Percentiles rank a stretch among this genome's conserved stretches.
phyloP scores from a whole-genome alignment of 345 rosid species.

The Arabidopsis suecica region DNA sequence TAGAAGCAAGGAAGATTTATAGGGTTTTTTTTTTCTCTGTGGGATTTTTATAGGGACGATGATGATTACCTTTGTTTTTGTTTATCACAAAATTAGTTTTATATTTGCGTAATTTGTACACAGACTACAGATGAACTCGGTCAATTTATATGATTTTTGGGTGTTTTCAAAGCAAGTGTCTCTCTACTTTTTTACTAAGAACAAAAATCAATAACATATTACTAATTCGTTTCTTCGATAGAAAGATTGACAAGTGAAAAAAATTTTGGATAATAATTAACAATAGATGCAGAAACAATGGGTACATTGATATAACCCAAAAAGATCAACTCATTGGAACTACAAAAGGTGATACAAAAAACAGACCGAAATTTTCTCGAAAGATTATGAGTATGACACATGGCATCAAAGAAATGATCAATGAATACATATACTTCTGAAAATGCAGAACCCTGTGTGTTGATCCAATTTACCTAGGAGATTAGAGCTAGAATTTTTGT shows the following conservation, averaged over 20 bases:
- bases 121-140: constrained; percentile 13
- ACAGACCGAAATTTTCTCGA: no score
- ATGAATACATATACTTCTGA: no score
- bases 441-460: no score
- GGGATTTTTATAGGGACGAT: constrained; percentile 22
- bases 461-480: no score
- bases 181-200: not conserved
- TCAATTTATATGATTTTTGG: constrained; percentile 29
- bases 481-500: no score
- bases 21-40: not conserved
- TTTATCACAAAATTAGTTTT: constrained; percentile 1
- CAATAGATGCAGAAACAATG: not conserved
- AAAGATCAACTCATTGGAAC: no score
- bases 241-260: not conserved
- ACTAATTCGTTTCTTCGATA: not conserved
- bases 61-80: constrained; percentile 21
- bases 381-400: no score
- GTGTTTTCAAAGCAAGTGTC: not conserved
- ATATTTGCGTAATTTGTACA: constrained; percentile 29
- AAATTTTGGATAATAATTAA: not conserved
- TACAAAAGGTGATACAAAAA: no score
- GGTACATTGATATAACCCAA: not conserved
- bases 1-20: constrained; percentile 11
- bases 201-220: not conserved
- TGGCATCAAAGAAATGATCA: no score